Conservation (phyloP, 352 stramenopile genomes). For the Pilasporangium apinafurcum region DNA sequence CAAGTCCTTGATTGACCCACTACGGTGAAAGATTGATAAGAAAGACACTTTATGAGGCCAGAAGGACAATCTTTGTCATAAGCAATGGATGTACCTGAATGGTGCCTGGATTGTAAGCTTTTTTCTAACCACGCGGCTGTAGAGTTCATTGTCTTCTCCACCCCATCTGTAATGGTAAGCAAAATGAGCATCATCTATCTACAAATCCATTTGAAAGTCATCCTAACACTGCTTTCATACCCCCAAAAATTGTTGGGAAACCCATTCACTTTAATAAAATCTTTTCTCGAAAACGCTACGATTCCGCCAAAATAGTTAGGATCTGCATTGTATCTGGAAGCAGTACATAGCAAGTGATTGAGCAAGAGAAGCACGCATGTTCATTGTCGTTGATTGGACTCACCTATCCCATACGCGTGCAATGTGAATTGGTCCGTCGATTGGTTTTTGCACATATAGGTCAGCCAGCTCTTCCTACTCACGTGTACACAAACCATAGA, state of each 20-base stretch:
- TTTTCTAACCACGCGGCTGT: conserved; percentile 41
- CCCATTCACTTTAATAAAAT: conserved; percentile 93
- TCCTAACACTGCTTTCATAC: too few species aligned
- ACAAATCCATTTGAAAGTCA: too few species aligned
- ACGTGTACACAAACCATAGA: neutral
- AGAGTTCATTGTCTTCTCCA: conserved; percentile 51
- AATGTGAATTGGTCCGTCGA: conserved; percentile 87
- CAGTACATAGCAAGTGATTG: neutral
- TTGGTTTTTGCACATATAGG: conserved; percentile 68
- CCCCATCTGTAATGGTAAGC: conserved; percentile 17
- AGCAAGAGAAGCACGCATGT: neutral
- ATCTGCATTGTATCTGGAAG: conserved; percentile 85
- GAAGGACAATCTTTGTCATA: neutral
- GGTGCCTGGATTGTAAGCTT: conserved; percentile 35
- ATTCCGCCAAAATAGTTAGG: conserved; percentile 93
- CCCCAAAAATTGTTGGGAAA: conserved; percentile 96
- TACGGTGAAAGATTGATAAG: conserved; percentile 7
- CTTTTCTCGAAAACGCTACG: conserved; percentile 78
- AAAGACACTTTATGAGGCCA: neutral
- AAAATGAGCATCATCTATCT: too few species aligned
- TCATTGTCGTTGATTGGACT: neutral
- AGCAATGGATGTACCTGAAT: conserved; percentile 7
- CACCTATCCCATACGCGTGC: conserved; percentile 88
- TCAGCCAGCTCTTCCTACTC: conserved; percentile 57
- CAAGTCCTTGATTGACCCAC: conserved; percentile 38